Base-by-base conservation (phyloP, 108 stramenopile genomes). In the Skeletonema menzelii region DNA sequence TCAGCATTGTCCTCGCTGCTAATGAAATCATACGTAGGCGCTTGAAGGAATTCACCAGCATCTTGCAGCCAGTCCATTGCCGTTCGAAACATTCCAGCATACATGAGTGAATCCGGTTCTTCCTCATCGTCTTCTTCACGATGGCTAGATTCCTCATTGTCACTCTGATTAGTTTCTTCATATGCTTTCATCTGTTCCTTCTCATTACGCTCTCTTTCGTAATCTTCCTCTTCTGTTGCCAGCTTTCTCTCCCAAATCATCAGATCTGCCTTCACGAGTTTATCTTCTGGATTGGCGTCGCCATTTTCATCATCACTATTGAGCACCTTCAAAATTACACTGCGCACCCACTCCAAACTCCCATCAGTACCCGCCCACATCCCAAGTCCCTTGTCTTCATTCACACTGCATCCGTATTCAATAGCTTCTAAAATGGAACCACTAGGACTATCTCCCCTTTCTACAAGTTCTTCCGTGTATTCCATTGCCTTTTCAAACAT, bases 61-160 rank as follows among this genome's bases (percentile, higher is more conserved):
- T 87, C 89, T 61, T 87, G 85, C 26, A 95, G 53, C 94, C 92
- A 93, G 60, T 95, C 94, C 94, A 95, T 93, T 40, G 88, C 87
- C 3, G 94, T 95, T 15, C 91, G 87, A 69, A 96, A 93, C 95
- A 96, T 96, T 27, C 88, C 91, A 34, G 84, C 81, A 82, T 87
- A 93, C 95, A 96, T 96, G 59, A 77, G 65, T n/a, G 89, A 75
- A 79, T 96, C 95, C 11, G 83, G 84, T 17, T 72, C 76, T n/a
- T 79, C 78, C 27, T 84, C 85, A 27, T 79, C 65, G 4, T 80
- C 80, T 26, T 73, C 74, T 3, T 82, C 68, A 6, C 75, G 84
- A 2, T 87, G 73, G 3, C 49, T 53, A 24, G 49, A 53, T n/a
- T 73, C 73, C 30, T 78, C 75, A 7, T 67, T 37, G 14, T 85